These are phyloP conservation scores for Kluyveromyces sp. DNA, from an alignment of 1,139 yeast species.

Conservation along the genomic window DNA sequence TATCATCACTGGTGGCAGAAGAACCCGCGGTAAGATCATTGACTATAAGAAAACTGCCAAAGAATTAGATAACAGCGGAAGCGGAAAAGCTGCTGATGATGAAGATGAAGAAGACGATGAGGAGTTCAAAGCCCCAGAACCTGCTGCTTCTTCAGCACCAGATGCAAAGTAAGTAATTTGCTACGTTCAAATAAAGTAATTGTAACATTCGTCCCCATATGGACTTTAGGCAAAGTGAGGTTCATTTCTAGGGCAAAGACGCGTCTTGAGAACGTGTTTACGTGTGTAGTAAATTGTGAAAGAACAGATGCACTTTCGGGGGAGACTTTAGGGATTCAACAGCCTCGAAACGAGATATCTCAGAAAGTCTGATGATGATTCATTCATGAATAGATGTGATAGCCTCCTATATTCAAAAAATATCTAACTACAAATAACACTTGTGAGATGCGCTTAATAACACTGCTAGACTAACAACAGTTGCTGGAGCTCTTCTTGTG, in stretches of 20 bases:
- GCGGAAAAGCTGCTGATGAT: constrained; percentile 17
- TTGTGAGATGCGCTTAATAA: constrained; percentile 5
- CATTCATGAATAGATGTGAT: not conserved
- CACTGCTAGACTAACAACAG: constrained; percentile 44
- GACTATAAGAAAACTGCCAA: constrained; percentile 85
- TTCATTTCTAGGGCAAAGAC: not conserved
- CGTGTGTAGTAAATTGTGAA: too few relatives aligned
- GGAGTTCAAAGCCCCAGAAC: constrained; percentile 17
- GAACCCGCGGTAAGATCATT: constrained; percentile 85
- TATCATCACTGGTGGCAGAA: constrained; percentile 75
- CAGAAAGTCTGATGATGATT: not conserved
- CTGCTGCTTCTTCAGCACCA: not conserved
- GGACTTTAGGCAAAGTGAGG: not conserved
- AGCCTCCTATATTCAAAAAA: not conserved
- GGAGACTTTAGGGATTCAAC: too few relatives aligned
- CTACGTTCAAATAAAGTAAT: not conserved
- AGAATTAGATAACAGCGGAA: constrained; percentile 48
- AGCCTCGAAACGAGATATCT: too few relatives aligned
- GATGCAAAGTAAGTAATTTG: not conserved
- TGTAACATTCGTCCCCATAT: not conserved
- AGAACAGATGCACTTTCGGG: too few relatives aligned
- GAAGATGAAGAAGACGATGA: constrained; percentile 35
- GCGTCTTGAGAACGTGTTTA: not conserved
- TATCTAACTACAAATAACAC: not conserved
- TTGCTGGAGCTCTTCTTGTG: constrained; percentile 53